Evolutionary conservation across 768 basidiomycete species (phyloP), one percentile per base, ranked within the genome.

Genomic region (Kwoniella botswanensis): DNA sequence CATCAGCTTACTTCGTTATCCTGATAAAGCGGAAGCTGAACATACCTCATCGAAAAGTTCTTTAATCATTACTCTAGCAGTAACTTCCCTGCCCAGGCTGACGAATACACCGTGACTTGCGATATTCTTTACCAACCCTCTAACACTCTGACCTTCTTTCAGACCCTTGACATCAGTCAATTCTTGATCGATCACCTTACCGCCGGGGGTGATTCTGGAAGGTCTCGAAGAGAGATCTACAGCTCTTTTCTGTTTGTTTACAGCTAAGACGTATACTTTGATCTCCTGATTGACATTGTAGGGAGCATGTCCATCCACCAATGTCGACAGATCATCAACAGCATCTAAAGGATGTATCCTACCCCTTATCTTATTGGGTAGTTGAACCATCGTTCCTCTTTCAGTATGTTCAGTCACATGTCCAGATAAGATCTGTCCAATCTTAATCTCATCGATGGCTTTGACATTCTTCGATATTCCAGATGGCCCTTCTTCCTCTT

Each of bases 51-150:
- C 93, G 80, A 96, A 97, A 4, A 96, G 87, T 84, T 97, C 93
- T 79, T 88, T 90, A 80, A 98, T 98, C 84, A 96, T 93, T 29
- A 99, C 90, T 18, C 95, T 89, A 67, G 92, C 94, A 78, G 94
- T 93, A 29, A 97, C 86, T n/a, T 87, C 87, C 41, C 90, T 88
- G 11, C 93, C 93, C 44, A 99, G 84, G 29, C 88, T 88, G 3
- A 99, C 93, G 76, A 97, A 98, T 21, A 99, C 79, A 17, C 96
- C 96, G 57, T 93, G 91, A 29, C 57, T 60, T 18, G 89, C 88
- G 42, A 98, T 86, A 76, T 89, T 92, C 85, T 93, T 97, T 79
- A 98, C 88, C 79, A 96, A 93, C 12, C 96, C 96, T 64, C 93
- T 88, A 18, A 95, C 85, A n/a, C 86, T 88, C 63, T 91, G 86